A percentile compares a stretch with the other conserved stretches of the same genome.
These are phyloP conservation scores for Chaetomium fimeti DNA, from an alignment of 495 filamentous ascomycete species.

Conservation along the genomic window DNA sequence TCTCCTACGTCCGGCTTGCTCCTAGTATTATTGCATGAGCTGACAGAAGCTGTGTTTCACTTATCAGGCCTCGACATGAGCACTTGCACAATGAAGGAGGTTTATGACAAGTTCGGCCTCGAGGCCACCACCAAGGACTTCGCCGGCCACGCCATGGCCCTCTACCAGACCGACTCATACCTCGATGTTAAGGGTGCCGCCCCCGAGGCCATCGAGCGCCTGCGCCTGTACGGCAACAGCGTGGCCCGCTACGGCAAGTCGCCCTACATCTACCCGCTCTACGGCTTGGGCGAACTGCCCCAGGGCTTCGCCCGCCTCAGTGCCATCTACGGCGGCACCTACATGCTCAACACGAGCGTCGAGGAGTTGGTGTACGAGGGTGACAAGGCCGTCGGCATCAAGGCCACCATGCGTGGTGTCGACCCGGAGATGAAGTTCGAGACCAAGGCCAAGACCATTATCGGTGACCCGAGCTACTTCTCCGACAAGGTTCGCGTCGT, in stretches of 20 bases:
- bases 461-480: conserved; percentile 97
- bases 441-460: conserved; percentile 92
- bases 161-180: conserved; percentile 87
- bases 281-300: conserved; percentile 94
- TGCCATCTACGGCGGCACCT: conserved; percentile 97
- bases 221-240: conserved; percentile 94
- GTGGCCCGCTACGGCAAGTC: conserved; percentile 98
- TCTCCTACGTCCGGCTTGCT: neutral
- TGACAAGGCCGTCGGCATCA: conserved; percentile 85
- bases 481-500: conserved; percentile 79
- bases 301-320: conserved; percentile 97
- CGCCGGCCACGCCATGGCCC: conserved; percentile 95
- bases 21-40: neutral
- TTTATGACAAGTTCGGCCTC: conserved; percentile 95
- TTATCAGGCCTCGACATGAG: conserved; percentile 72
- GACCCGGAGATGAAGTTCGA: conserved; percentile 87
- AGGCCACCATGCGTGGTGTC: conserved; percentile 90
- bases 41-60: neutral
- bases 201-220: conserved; percentile 84
- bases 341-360: conserved; percentile 95
- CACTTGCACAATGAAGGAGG: conserved; percentile 86
- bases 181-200: conserved; percentile 69
- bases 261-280: conserved; percentile 98
- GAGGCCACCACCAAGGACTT: conserved; percentile 93
- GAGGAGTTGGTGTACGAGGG: conserved; percentile 82